Base-by-base conservation (phyloP, 2,329 filamentous ascomycete genomes). In the Lachnellula arida region DNA sequence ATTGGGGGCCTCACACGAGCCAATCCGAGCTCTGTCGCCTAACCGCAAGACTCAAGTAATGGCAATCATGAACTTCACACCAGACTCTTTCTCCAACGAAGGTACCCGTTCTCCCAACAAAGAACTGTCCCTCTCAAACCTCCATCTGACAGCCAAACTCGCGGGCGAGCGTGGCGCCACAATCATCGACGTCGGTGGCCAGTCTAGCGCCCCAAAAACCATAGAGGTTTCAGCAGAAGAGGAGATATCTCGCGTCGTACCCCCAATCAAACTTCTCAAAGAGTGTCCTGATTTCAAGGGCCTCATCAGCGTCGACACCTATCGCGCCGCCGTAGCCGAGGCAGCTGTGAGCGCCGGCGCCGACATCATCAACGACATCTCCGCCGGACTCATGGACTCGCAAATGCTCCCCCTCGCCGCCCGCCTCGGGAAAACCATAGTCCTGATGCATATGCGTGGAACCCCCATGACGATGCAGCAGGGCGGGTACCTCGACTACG, bases 31-130 rank as follows among this genome's bases (percentile, higher is more conserved):
- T 17, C 73, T 84, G 32, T 74, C 76, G 34, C 73, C 78, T 6
- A 76, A 78, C 12, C 65, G 69, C 48, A 78, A 75, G 52, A 97
- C 93, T 0, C 83, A 84, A 46, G 74, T 97, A 63, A 99, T 99
- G 94, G 89, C 89, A 53, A 96, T 99, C 61, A 78, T 97, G 46
- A 99, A 99, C 72, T 76, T 96, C 51, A 97, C 94, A 0, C 93
- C 93, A 0, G 93, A 99, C 74, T 97, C 93, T 9, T 99, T 99
- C 76, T 97, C 93, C 1, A 92, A 97, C 68, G 93, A 91, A 52
- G 91, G 91, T 8, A 67, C 77, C 8, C 81, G 91, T 70, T 73
- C 75, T 44, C 67, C 22, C 32, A 15, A 28, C 22, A 76, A 23
- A 67, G 32, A 51, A 9, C 46, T 55, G 14, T 23, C 11, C 15